Base-by-base conservation (phyloP, 2,329 filamentous ascomycete genomes). In the Monosporascus sp. region DNA sequence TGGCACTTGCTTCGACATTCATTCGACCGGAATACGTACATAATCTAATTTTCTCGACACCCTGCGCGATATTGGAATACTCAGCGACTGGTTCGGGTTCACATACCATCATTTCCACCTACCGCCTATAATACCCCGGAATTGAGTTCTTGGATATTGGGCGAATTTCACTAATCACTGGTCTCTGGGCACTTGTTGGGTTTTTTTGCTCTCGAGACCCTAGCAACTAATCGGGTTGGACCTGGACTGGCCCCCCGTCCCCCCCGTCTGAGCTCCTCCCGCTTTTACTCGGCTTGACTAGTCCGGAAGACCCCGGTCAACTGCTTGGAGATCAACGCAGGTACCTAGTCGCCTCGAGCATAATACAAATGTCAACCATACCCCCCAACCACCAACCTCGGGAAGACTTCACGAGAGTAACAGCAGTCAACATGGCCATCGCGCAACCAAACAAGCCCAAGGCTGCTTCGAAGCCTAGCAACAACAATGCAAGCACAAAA, bases 321-420 rank as follows among this genome's bases (percentile, higher is more conserved):
- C 59, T 60, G 62, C 65, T 65, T 64, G 65, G 64, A 67, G 60
- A 64, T 67, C 65, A 65, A 70, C 67, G 70, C 71, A 74, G 73
- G 73, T 74, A 74, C 72, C 68, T 72, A 18, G 43, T 46, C 45
- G 57, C 56, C 55, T 60, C 60, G 56, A 64, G 61, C 61, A 61
- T 64, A 71, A 69, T 79, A 80, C 77, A 83, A 85, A 87, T 86
- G 83, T 81, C 82, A 77, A 79, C 78, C 73, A 77, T 79, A 76
- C 76, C 82, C 82, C 82, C 82, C 79, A 79, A 80, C 73, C 43
- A 46, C n/a, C 41, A 44, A 17, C 72, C 78, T 67, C 75, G 71
- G 70, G 75, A 74, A 67, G 70, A 70, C 69, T 70, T 74, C 69
- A 72, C 73, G 73, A 76, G 72, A 73, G 67, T 75, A 72, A 68